Evolutionary conservation across 2,329 filamentous ascomycete species (phyloP), one percentile per base, ranked within the genome.

Genomic region (Nectriaceae sp.): DNA sequence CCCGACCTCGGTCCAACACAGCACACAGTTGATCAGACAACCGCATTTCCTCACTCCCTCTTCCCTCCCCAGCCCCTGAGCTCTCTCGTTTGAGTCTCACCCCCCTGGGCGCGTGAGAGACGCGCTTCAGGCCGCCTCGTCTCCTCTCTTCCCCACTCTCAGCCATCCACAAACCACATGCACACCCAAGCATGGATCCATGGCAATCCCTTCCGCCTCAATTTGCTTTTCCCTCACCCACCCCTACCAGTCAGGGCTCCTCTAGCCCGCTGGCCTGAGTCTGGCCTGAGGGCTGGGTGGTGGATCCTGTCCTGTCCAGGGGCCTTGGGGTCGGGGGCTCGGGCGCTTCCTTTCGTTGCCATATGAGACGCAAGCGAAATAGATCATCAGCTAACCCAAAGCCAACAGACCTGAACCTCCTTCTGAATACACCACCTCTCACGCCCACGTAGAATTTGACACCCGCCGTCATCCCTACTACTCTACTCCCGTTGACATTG

Each of bases 361-460:
- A 62, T 62, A 61, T 63, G 60, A 63, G 59, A 63, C 60, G 57
- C 60, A 63, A 60, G 53, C 60, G 59, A 62, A 42, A 52, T 62
- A 53, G 46, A 49, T 58, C 59, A 55, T 62, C 60, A 58, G 57
- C 63, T 63, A 66, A 62, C 62, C 50, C 55, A 58, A 56, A 55
- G 50, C 58, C 56, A 50, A 50, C 57, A 69, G 67, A 63, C 63
- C 67, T 61, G 57, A 63, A 65, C 71, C 64, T 64, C 61, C 60
- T 57, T 64, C 65, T 57, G 63, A 74, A 64, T 84, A 83, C 75
- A 75, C 79, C 65, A 82, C 60, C 51, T 62, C 60, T 63, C 60
- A 87, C 70, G 78, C 82, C 70, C 82, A 83, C 69, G 73, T 89
- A 70, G 82, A 89, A 73, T 75, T 85, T 66, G 78, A 88, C 70